Base-by-base conservation (phyloP, 495 filamentous ascomycete genomes). In the Tuber brumale region DNA sequence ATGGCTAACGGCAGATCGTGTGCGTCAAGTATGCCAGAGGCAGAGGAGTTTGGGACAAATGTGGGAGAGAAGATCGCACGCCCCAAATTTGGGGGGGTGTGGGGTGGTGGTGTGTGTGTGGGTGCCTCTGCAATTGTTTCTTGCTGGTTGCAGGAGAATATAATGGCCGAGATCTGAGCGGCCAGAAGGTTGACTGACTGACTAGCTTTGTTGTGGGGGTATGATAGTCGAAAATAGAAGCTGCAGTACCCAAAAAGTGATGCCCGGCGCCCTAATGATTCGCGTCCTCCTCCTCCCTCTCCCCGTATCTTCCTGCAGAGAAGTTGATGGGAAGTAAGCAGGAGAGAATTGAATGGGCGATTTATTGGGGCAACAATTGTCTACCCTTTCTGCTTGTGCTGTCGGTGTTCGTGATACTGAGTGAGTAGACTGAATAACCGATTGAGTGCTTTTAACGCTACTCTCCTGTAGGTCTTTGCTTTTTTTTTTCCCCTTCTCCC, bases 1-100 rank as follows among this genome's bases (percentile, higher is more conserved):
- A 72, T 75, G 72, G 76, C 76, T 42, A 61, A 37, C 46, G 41
- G 77, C 69, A 69, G 76, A 79, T 79, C 78, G 78, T 73, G 76
- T 79, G 76, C 51, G 72, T 37, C n/a, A 61, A 31, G 27, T 41
- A 71, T 43, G 75, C 31, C 72, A 72, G 76, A 72, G 66, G 74
- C 27, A 79, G 76, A 42, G 51, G 45, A 39, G 16, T 70, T 45
- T 70, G 43, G 75, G 73, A 44, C 31, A 69, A 14, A 37, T 48
- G 39, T 44, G 57, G 57, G 27, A 31, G 57, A 31, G 57, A 66
- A 31, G 57, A 66, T 66, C 57, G n/a, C 57, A 66, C 57, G 57
- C 57, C 57, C 57, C n/a, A 66, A 66, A 66, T 31, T 16, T 27
- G 1, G 19, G 42, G 35, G 70, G 57, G 69, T 46, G 70, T 45